Conservation (phyloP, 768 basidiomycete genomes). For the Phaffia australis region DNA sequence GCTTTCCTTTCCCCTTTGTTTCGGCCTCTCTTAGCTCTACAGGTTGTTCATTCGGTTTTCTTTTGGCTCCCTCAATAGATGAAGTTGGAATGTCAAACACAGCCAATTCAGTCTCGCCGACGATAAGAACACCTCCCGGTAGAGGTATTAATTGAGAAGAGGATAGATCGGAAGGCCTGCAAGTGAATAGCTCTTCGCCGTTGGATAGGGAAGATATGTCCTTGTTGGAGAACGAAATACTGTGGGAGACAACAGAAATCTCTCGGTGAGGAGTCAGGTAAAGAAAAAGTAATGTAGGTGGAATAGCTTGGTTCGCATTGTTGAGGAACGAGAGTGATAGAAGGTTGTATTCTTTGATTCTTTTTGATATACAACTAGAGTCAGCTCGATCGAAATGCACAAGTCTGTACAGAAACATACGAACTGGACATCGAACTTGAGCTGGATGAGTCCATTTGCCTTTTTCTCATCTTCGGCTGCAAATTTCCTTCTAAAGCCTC, state of each 20-base stretch:
- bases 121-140: conserved; percentile 30
- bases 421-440: conserved; percentile 22
- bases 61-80: not conserved
- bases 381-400: not conserved
- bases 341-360: conserved; percentile 22
- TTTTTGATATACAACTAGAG: not conserved
- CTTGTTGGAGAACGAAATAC: conserved; percentile 6
- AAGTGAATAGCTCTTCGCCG: no score
- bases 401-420: not conserved
- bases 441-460: conserved; percentile 2
- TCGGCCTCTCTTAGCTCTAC: not conserved
- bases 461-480: no score
- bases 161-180: no score
- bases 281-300: conserved; percentile 22
- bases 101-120: conserved; percentile 31
- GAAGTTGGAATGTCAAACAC: conserved; percentile 8
- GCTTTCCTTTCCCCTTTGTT: conserved; percentile 10
- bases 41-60: conserved; percentile 3
- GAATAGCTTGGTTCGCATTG: not conserved
- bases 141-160: no score
- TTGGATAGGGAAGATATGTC: conserved; percentile 3
- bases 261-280: conserved; percentile 15
- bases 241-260: conserved; percentile 2
- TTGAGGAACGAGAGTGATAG: conserved; percentile 18
- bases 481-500: no score